Evolutionary conservation across 768 basidiomycete genomes (phyloP), one percentile per base, ranked within the genome.

Genomic region (Favolaschia claudopus): DNA sequence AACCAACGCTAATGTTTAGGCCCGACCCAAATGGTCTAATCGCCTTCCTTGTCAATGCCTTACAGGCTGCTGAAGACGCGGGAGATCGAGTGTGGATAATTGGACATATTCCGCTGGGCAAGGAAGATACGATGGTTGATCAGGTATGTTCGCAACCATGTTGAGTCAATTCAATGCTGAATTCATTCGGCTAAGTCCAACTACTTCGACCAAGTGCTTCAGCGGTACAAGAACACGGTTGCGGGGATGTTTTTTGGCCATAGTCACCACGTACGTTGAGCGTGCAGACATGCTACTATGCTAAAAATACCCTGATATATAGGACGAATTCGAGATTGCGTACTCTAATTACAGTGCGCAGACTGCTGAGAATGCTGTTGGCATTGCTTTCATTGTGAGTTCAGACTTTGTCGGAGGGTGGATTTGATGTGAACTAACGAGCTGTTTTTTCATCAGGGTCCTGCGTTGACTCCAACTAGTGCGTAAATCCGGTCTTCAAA

Each of bases 181-280:
- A 14, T 43, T 20, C 28, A 20, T 17, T 22, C 19, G 9, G 15
- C 14, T 20, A 29, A 78, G 71, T 78, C 77, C 5, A 76, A 79
- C 60, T 78, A 78, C 63, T 79, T 74, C 46, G 67, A 78, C 58
- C 77, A 80, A 60, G 72, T 80, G 44, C 64, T 80, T 7, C 74
- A 78, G 55, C 69, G 79, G 10, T 81, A 78, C 62, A 71, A 69
- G 43, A 65, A 72, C 31, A 78, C 78, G 20, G 75, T 80, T 36
- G 76, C 76, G 0, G 77, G 70, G 5, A 75, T 77, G 45, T 79
- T 81, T 60, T 81, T 75, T 51, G 79, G 79, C 1, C 78, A 81
- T 50, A 78, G 70, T 22, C 77, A 78, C 48, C 68, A 72, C 52
- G 74, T 69, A 28, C 24, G 63, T 50, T 19, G 15, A 31, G 25